Evolutionary conservation across 2,329 filamentous ascomycete species (phyloP), one percentile per base, ranked within the genome.

Genomic region (Fusarium avenaceum): DNA sequence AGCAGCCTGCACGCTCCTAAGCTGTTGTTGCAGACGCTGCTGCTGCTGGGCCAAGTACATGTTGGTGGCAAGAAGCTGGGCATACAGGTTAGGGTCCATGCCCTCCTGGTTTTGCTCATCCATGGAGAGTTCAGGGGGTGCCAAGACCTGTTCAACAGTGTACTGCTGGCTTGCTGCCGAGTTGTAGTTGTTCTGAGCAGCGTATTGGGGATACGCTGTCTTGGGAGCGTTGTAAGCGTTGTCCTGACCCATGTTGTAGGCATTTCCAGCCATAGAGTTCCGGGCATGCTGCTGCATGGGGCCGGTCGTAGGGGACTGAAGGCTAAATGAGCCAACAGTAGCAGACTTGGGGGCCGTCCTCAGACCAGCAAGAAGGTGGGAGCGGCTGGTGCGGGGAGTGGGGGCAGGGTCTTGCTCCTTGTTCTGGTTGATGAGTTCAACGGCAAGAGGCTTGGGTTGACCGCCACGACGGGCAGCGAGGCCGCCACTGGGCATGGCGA

Each of bases 41-140:
- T 98, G 95, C 81, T 97, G 94, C 76, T 97, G 93, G 40, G 94
- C 93, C 50, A 99, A 86, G 76, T 96, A 97, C 77, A 96, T 83
- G 79, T 97, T 97, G 74, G 94, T 96, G 58, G 93, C 92, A 75
- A 97, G 88, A 68, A 98, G 85, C 80, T 97, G 93, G 53, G 94
- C 92, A 71, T 97, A 96, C 53, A 96, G 80, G 64, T 88, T 90
- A 52, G 94, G 93, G 74, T 98, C 96, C 64, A 38, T 38, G 9
- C 35, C 35, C 35, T 92, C 87, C 72, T 91, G 88, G 46, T 85
- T 85, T 73, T 89, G 86, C 67, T 90, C 88, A 61, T 90, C 87
- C 52, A 96, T 86, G 74, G 93, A 87, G 64, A 97, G 85, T 74
- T 92, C 87, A 6, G 94, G 94, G 64, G 94, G 94, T 10, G 92